Evolutionary conservation across 306 rosid species (phyloP), one percentile per base, ranked within the genome.

Genomic region (Ormosia emarginata): DNA sequence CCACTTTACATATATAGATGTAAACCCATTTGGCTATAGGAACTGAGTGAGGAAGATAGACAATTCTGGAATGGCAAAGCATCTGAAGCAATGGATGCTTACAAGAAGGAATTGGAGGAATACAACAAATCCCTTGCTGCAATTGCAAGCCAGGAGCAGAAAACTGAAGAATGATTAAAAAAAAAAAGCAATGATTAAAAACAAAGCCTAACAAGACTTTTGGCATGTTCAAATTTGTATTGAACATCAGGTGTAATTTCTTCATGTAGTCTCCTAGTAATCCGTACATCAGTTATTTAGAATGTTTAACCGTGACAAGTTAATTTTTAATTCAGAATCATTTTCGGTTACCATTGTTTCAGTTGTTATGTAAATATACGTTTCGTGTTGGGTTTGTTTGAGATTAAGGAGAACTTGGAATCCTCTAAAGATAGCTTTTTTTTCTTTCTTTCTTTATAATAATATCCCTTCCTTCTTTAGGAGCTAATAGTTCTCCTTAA

Each of bases 91-190:
- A 96, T 96, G 98, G 94, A 91, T 3, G 88, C 65, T 11, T 92
- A 93, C 90, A 96, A 91, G 81, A 92, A 91, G 83, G 98, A 92
- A 71, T 7, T 89, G 77, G 97, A 91, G 77, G 94, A 82, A 24
- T 92, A 96, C 88, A 88, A 86, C 85, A 93, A 87, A 79, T 81
- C 85, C 56, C 66, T 81, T 43, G 91, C 79, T 74, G 87, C 88
- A 41, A 66, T 65, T 77, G 81, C 87, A 43, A 71, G 36, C 8
- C 71, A 52, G 58, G 69, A 52, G 3, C 57, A 75, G 64, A 62
- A 62, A 5, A 17, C 44, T 0, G 37, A 80, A n/a, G 64, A 81
- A 41, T 67, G 63, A 73, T 13, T 30, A 32, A 3, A 47, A 2
- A 33, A 8, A 52, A n/a, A n/a, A n/a, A n/a, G n/a, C n/a, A 81